phyloP scores from a whole-genome alignment of 2,329 filamentous ascomycete species.

The Orbilia brochopaga region DNA sequence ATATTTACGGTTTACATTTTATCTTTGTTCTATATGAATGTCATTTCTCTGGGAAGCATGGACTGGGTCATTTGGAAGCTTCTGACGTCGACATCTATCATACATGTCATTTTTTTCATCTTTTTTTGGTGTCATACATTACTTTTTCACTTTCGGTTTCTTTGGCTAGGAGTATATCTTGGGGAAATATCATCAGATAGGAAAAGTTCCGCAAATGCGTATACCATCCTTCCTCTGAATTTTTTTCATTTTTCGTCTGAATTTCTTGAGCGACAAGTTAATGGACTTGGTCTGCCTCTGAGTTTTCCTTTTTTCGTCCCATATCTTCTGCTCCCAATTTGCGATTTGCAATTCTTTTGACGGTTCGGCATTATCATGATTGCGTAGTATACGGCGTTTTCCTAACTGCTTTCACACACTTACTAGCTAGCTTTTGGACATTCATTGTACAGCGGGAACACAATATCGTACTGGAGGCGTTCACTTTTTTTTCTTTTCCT shows the following conservation, averaged over 20 bases:
- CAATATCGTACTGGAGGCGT: conserved; percentile 7
- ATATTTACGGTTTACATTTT: conserved; percentile 9
- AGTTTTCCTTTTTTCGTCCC: not conserved
- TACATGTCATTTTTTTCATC: too few relatives aligned
- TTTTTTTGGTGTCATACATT: conserved; percentile 5
- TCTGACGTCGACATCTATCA: not conserved
- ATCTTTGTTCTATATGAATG: conserved; percentile 6
- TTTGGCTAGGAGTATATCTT: conserved; percentile 33
- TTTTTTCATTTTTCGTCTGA: conserved; percentile 6
- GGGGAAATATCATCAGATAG: conserved; percentile 12
- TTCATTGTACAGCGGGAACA: conserved; percentile 11
- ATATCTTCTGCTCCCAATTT: conserved; percentile 2
- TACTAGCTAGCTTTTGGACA: conserved; percentile 6
- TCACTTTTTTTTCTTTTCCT: not conserved
- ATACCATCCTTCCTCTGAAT: conserved; percentile 26
- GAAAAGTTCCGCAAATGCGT: conserved; percentile 42
- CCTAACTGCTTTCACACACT: conserved; percentile 3
- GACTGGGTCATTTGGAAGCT: not conserved
- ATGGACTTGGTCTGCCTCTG: not conserved
- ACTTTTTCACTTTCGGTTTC: conserved; percentile 8
- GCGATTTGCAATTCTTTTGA: not conserved
- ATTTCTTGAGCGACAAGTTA: not conserved
- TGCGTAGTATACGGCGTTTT: conserved; percentile 49
- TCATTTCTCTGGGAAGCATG: not conserved
- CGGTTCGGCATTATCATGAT: conserved; percentile 49